phyloP scores from a whole-genome alignment of 352 stramenopile genomes.

The Phytopythium helicoides region DNA sequence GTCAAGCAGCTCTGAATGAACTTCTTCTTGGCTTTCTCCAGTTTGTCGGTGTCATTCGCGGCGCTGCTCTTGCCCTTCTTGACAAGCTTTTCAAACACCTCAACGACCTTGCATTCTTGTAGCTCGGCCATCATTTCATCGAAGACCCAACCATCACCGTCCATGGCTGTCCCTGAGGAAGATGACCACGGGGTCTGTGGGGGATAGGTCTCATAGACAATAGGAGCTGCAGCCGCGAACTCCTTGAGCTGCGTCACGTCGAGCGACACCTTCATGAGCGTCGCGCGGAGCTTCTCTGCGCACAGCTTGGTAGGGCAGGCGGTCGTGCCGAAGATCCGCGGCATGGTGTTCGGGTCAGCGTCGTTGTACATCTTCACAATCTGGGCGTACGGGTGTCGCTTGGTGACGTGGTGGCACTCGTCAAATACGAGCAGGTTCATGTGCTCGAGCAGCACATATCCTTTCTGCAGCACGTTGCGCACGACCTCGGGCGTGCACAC shows the following conservation, averaged over 20 bases:
- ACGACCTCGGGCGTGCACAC: slow-evolving; percentile 88
- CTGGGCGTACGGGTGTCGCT: slow-evolving; percentile 88
- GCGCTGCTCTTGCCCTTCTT: slow-evolving; percentile 49
- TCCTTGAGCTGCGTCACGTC: slow-evolving; percentile 41
- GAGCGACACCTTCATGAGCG: slow-evolving; percentile 69
- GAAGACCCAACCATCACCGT: slow-evolving; percentile 22
- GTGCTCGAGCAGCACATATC: slow-evolving; percentile 69
- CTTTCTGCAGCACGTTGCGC: slow-evolving; percentile 79
- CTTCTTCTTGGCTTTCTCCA: slow-evolving; percentile 49
- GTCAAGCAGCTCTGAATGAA: slow-evolving; percentile 56
- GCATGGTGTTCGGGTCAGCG: slow-evolving; percentile 25
- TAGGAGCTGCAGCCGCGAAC: slow-evolving; percentile 68
- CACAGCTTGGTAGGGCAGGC: slow-evolving; percentile 73
- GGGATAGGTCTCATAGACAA: slow-evolving; percentile 61
- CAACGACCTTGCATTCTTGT: slow-evolving; percentile 40
- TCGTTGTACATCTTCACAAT: slow-evolving; percentile 83
- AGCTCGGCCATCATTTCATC: slow-evolving; percentile 42
- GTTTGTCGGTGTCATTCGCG: slow-evolving; percentile 27
- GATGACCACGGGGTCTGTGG: too few species aligned
- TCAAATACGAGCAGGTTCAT: slow-evolving; percentile 90
- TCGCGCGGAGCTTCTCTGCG: slow-evolving; percentile 61
- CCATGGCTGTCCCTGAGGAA: too few species aligned
- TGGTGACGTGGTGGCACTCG: slow-evolving; percentile 89
- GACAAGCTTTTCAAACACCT: slow-evolving; percentile 46
- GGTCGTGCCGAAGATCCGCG: slow-evolving; percentile 86